phyloP scores from a whole-genome alignment of 73 alveolate species.

The Blepharisma stoltei region DNA sequence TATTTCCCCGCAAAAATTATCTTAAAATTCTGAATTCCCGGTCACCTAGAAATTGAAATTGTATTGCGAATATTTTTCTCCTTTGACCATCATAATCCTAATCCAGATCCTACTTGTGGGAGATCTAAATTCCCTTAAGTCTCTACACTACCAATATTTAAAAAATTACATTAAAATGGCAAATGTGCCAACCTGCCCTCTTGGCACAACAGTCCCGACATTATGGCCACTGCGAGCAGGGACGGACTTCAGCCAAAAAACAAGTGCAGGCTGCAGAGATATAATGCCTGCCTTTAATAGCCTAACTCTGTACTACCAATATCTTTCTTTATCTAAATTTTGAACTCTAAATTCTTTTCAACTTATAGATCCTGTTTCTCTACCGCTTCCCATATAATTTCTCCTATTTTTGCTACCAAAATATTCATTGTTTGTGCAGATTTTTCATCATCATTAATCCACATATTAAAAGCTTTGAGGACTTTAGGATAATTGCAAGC shows the following conservation, averaged over 20 bases:
- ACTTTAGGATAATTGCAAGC: slow-evolving; percentile 92
- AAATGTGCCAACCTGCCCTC: too few species aligned
- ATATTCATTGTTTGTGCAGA: slow-evolving; percentile 98
- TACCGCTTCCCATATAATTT: slow-evolving; percentile 95
- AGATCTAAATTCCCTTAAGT: slow-evolving; percentile 57
- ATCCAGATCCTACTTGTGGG: slow-evolving; percentile 99
- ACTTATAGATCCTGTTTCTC: slow-evolving; percentile 84
- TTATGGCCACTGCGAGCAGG: too few species aligned
- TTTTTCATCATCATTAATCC: slow-evolving; percentile 88
- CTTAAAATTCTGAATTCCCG: slow-evolving; percentile 94
- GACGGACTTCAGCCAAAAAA: too few species aligned
- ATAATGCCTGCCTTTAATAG: too few species aligned
- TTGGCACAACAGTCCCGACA: too few species aligned
- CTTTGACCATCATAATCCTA: slow-evolving; percentile 96
- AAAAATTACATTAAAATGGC: too few species aligned
- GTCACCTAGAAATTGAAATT: slow-evolving; percentile 99
- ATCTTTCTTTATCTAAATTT: slow-evolving; percentile 33
- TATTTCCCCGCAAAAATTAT: too few species aligned
- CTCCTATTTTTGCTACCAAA: slow-evolving; percentile 94
- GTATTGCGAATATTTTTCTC: slow-evolving; percentile 98
- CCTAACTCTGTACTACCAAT: slow-evolving; percentile 1
- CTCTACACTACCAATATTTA: too few species aligned
- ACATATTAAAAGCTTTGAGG: slow-evolving; percentile 98
- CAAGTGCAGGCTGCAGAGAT: too few species aligned
- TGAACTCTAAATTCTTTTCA: slow-evolving; percentile 78